Conservation (phyloP, 176 grass and related monocot species). For the Olyra latifolia region DNA sequence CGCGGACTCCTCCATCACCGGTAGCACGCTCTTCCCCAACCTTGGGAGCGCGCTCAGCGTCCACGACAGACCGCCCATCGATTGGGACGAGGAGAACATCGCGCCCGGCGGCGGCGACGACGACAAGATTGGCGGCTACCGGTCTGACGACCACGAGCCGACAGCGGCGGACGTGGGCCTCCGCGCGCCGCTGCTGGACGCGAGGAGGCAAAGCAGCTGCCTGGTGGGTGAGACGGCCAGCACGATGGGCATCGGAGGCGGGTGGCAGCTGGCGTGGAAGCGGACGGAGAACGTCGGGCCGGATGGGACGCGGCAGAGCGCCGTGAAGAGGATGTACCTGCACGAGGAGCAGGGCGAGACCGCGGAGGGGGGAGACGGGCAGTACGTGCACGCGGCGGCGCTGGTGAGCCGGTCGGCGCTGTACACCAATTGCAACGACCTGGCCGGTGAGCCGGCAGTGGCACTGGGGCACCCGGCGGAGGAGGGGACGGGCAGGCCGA, state of each 20-base stretch:
- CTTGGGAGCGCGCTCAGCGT: constrained; percentile 75
- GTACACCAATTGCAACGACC: too few relatives aligned
- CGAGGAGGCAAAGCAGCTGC: not conserved
- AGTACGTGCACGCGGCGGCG: constrained; percentile 61
- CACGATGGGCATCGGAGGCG: constrained; percentile 72
- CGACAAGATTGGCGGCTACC: too few relatives aligned
- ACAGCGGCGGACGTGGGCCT: not conserved
- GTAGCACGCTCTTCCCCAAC: constrained; percentile 57
- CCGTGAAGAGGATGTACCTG: constrained; percentile 73
- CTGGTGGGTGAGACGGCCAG: too few relatives aligned
- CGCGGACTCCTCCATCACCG: too few relatives aligned
- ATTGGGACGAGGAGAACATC: constrained; percentile 53
- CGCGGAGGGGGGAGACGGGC: not conserved
- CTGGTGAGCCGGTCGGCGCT: constrained; percentile 62
- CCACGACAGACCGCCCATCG: constrained; percentile 37
- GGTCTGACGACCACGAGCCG: not conserved
- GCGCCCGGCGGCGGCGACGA: not conserved
- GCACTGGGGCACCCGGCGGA: too few relatives aligned
- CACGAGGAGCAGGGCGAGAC: constrained; percentile 54
- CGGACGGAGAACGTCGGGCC: constrained; percentile 29
- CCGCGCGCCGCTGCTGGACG: constrained; percentile 39
- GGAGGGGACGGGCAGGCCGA: too few relatives aligned
- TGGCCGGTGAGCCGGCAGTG: too few relatives aligned
- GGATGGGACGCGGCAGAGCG: constrained; percentile 29
- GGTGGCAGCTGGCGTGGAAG: constrained; percentile 88